These are phyloP conservation scores for Aspergillus aculeatinus DNA, from an alignment of 2,329 filamentous ascomycete species.

Conservation along the genomic window DNA sequence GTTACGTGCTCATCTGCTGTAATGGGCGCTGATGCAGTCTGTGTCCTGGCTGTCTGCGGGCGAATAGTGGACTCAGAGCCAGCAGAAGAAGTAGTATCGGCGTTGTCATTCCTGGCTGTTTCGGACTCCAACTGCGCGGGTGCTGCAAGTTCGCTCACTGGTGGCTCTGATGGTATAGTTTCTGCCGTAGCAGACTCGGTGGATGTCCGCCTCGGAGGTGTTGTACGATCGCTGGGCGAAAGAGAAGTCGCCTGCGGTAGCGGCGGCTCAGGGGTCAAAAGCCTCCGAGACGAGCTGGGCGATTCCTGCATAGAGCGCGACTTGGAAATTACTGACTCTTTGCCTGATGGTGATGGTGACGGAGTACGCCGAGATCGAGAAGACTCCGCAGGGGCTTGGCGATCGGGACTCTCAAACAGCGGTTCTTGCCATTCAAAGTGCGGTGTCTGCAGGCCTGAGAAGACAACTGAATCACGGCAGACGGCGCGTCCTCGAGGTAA, in stretches of 20 bases:
- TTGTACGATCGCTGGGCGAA: constrained; percentile 1
- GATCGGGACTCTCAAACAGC: constrained; percentile 42
- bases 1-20: constrained; percentile 78
- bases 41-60: constrained; percentile 36
- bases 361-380: constrained; percentile 29
- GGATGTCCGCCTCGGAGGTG: background rate
- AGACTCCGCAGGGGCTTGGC: constrained; percentile 26
- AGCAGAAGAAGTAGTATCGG: constrained; percentile 54
- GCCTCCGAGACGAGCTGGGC: constrained; percentile 19
- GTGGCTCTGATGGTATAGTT: constrained; percentile 8
- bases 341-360: constrained; percentile 30
- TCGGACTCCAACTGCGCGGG: constrained; percentile 12
- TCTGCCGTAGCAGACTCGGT: constrained; percentile 1
- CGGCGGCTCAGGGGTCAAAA: constrained; percentile 14
- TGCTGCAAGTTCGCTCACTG: constrained; percentile 10
- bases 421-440: constrained; percentile 67
- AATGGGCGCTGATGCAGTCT: constrained; percentile 28
- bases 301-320: constrained; percentile 31
- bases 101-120: constrained; percentile 26
- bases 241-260: constrained; percentile 1
- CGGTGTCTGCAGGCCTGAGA: constrained; percentile 55
- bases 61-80: constrained; percentile 64
- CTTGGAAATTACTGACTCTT: constrained; percentile 24
- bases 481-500: constrained; percentile 79
- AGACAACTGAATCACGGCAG: constrained; percentile 65